Evolutionary conservation across 306 rosid species (phyloP).

Genomic region (Gastrolobium villosum): DNA sequence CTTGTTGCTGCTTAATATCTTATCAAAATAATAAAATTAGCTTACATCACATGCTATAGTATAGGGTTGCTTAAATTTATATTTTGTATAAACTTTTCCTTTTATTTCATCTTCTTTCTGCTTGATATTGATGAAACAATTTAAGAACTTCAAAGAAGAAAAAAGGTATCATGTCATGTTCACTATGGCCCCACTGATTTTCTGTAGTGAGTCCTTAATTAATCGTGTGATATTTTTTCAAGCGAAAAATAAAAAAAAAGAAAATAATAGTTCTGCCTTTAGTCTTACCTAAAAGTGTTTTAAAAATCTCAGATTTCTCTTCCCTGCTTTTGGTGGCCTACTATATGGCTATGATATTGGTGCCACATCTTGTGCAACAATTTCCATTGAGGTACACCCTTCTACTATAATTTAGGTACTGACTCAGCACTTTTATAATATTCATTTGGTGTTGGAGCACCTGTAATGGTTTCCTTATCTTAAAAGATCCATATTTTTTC

Average conservation of each 20-base stretch:
- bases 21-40: slow-evolving; percentile 21
- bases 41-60: slow-evolving; percentile 27
- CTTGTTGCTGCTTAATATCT: not conserved
- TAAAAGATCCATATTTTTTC: slow-evolving; percentile 20
- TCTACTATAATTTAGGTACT: slow-evolving; percentile 18
- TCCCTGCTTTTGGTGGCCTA: slow-evolving; percentile 96
- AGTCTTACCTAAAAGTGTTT: slow-evolving; percentile 33
- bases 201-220: slow-evolving; percentile 17
- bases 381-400: slow-evolving; percentile 74
- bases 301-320: slow-evolving; percentile 77
- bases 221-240: slow-evolving; percentile 22
- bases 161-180: slow-evolving; percentile 38
- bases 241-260: not conserved
- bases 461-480: slow-evolving; percentile 20
- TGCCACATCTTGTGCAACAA: slow-evolving; percentile 86
- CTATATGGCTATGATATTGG: slow-evolving; percentile 97
- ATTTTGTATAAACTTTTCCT: not conserved
- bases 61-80: slow-evolving; percentile 23
- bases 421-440: not conserved
- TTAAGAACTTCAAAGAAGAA: slow-evolving; percentile 17
- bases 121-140: slow-evolving; percentile 17
- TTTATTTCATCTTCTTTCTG: slow-evolving; percentile 20
- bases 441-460: not conserved
- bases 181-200: slow-evolving; percentile 13
- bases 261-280: not conserved